Base-by-base conservation (phyloP, 768 basidiomycete genomes). In the Naganishia friedmannii region DNA sequence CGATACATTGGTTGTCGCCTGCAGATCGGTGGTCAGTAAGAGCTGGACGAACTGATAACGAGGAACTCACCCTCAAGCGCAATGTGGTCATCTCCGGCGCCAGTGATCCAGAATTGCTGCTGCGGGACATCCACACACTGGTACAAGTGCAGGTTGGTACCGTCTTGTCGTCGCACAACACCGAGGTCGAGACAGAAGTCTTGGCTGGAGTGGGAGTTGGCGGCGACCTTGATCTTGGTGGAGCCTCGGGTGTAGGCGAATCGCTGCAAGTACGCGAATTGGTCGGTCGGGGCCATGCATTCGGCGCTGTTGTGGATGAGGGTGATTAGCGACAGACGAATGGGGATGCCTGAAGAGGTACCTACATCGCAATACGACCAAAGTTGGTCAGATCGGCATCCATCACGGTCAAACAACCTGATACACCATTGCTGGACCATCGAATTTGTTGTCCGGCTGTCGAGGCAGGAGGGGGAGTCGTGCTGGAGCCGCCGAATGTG, bases 1-100 rank as follows among this genome's bases (percentile, higher is more conserved):
- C 68, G 42, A 69, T 55, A 55, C 68, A 69, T 56, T 69, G 68
- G 46, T 69, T 45, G 42, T 46, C 68, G 42, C 60, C 60, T 63
- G 28, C 26, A 17, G 2, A 17, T n/a, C n/a, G 48, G n/a, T 29
- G 32, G 54, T 4, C 3, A n/a, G n/a, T n/a, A 32, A 32, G 19
- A 17, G 9, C 28, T 29, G 5, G 26, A 31, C 29, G 17, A 21
- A 5, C 29, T 32, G 6, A 37, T 29, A 7, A 55, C 54, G 4
- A 55, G 53, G 12, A 53, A 23, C 54, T 55, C 29, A 60, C 68
- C 68, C 21, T 57, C 57, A 28, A 69, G 29, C 1, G 68, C 68
- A n/a, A 69, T 57, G 37, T 69, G 68, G 23, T 69, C 56, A 29
- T 69, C 65, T 13, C 57, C 68, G 12, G 68, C 56, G 34, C 60